A percentile compares a stretch with the other conserved stretches of the same genome.
phyloP scores from a whole-genome alignment of 768 basidiomycete genomes.

The Tephrocybe sp. region DNA sequence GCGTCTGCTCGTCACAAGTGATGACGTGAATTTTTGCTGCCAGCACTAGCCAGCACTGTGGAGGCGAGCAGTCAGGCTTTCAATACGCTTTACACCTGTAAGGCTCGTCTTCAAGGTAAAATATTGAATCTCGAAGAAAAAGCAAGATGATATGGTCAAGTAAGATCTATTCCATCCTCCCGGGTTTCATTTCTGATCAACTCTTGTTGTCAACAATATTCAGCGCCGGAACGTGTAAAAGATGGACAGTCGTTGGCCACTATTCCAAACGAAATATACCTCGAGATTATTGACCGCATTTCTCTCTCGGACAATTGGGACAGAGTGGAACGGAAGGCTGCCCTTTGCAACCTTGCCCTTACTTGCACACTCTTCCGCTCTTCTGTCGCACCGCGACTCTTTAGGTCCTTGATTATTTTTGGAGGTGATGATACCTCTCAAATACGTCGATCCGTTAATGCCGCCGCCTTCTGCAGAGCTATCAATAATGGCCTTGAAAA shows the following conservation, averaged over 20 bases:
- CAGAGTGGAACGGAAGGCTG: slow-evolving; percentile 15
- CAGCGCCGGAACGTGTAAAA: neutral
- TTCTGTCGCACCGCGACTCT: slow-evolving; percentile 37
- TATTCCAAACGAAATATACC: slow-evolving; percentile 45
- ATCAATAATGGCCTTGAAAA: slow-evolving; percentile 24
- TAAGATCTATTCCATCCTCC: neutral
- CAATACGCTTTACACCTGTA: too few relatives aligned
- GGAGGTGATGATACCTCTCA: neutral
- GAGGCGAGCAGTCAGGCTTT: too few relatives aligned
- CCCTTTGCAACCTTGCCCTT: slow-evolving; percentile 30
- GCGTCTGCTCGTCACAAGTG: too few relatives aligned
- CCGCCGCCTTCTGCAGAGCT: slow-evolving; percentile 24
- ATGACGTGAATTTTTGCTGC: too few relatives aligned
- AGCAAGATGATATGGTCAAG: slow-evolving; percentile 10
- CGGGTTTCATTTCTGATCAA: too few relatives aligned
- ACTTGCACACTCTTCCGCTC: slow-evolving; percentile 44
- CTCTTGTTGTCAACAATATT: neutral
- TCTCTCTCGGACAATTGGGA: slow-evolving; percentile 16
- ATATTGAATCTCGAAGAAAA: neutral
- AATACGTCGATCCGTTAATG: neutral
- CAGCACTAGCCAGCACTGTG: too few relatives aligned
- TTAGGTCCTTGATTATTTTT: slow-evolving; percentile 28
- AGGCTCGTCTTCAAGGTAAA: too few relatives aligned
- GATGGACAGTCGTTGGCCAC: slow-evolving; percentile 3
- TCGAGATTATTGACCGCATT: slow-evolving; percentile 37